Percentiles rank a stretch among this genome's conserved stretches.
These are phyloP conservation scores for Moniliella sp. DNA, from an alignment of 1,284 basidiomycete genomes.

Conservation along the genomic window DNA sequence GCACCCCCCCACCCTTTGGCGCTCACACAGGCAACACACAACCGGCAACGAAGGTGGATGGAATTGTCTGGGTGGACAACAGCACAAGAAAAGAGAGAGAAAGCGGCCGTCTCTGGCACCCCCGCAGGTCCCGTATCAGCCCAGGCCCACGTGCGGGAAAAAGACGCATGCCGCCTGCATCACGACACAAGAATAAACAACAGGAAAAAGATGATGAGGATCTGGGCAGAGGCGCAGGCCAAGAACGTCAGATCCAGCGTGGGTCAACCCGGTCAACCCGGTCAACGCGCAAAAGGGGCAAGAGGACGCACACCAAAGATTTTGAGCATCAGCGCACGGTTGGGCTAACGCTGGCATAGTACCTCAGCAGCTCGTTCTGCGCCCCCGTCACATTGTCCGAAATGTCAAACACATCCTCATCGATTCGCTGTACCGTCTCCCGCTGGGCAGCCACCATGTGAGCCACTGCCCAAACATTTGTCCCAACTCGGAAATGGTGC, in stretches of 20 bases:
- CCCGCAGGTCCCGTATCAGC: too few relatives aligned
- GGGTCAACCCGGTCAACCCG: too few relatives aligned
- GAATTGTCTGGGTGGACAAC: too few relatives aligned
- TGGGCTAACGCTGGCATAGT: constrained; percentile 80
- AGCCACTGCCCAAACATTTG: constrained; percentile 85
- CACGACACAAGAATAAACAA: constrained; percentile 15
- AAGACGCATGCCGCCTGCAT: too few relatives aligned
- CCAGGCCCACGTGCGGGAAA: too few relatives aligned
- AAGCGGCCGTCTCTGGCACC: too few relatives aligned
- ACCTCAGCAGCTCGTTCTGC: constrained; percentile 51
- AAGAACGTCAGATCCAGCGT: too few relatives aligned
- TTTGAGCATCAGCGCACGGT: constrained; percentile 93
- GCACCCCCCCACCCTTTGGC: too few relatives aligned
- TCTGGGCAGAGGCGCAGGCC: constrained; percentile 1
- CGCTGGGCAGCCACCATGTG: constrained; percentile 95
- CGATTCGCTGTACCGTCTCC: constrained; percentile 96
- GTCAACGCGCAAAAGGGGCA: too few relatives aligned
- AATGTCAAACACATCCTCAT: constrained; percentile 93
- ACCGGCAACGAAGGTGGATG: too few relatives aligned
- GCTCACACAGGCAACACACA: too few relatives aligned
- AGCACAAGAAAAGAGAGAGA: too few relatives aligned
- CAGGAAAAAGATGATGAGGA: constrained; percentile 29
- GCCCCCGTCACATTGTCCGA: constrained; percentile 43
- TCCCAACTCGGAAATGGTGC: constrained; percentile 86
- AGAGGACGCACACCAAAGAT: constrained; percentile 40